A percentile compares a stretch with the other conserved stretches of the same genome.
Conservation (phyloP, 2,329 filamentous ascomycete species). For the Salinomyces thailandicus region DNA sequence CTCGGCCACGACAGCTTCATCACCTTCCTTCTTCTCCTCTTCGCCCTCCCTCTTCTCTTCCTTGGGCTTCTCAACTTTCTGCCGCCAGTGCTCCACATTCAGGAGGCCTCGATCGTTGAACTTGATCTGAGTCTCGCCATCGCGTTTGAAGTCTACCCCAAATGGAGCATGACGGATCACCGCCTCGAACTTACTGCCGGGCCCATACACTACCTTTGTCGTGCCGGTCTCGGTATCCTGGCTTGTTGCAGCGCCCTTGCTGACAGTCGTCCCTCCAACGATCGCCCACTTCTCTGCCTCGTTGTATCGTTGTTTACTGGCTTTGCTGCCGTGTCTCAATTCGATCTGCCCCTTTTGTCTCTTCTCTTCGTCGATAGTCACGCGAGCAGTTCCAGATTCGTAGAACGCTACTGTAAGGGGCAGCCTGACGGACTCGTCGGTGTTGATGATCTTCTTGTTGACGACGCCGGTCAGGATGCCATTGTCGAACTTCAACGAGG, state of each 20-base stretch:
- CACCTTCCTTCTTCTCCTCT: slow-evolving; percentile 39
- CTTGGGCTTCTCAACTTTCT: slow-evolving; percentile 62
- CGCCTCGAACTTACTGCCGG: slow-evolving; percentile 64
- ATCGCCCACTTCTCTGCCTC: slow-evolving; percentile 80
- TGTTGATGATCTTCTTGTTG: slow-evolving; percentile 62
- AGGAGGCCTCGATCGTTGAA: slow-evolving; percentile 83
- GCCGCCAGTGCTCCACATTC: slow-evolving; percentile 92
- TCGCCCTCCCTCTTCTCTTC: slow-evolving; percentile 47
- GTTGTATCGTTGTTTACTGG: slow-evolving; percentile 87
- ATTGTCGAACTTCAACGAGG: slow-evolving; percentile 64
- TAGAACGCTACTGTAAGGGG: slow-evolving; percentile 82
- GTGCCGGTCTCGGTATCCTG: slow-evolving; percentile 56
- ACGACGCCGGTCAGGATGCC: slow-evolving; percentile 71
- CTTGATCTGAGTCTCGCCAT: slow-evolving; percentile 70
- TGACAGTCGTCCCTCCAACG: slow-evolving; percentile 66
- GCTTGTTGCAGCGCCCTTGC: slow-evolving; percentile 59
- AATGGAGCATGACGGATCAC: slow-evolving; percentile 77
- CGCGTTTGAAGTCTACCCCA: slow-evolving; percentile 72
- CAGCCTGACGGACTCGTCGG: slow-evolving; percentile 61
- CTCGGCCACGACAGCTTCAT: slow-evolving; percentile 31
- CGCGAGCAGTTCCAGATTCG: slow-evolving; percentile 75
- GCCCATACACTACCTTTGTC: slow-evolving; percentile 68
- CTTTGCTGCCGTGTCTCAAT: slow-evolving; percentile 71
- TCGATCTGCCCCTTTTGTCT: slow-evolving; percentile 81
- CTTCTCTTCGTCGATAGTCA: slow-evolving; percentile 85